These are phyloP conservation scores for Hygrophila difformis DNA, from an alignment of 257 asterid genomes.

Conservation along the genomic window DNA sequence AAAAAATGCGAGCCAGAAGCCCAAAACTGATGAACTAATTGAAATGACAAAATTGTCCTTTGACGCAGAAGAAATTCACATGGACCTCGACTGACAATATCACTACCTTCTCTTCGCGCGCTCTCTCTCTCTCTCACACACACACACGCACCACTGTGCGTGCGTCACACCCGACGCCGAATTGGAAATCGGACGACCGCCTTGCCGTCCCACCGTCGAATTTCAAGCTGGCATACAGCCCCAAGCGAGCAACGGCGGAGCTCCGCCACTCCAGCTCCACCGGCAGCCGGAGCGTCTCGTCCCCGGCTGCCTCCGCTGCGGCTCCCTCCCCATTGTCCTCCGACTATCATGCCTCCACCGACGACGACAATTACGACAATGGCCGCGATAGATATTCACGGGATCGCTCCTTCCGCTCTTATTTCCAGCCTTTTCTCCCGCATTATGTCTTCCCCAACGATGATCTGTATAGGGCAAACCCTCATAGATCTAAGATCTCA, in stretches of 20 bases:
- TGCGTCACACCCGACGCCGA: no score
- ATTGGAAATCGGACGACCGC: no score
- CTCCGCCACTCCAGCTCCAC: constrained; percentile 95
- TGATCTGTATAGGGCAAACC: constrained; percentile 47
- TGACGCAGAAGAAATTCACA: no score
- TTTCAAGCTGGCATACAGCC: constrained; percentile 90
- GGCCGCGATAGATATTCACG: constrained; percentile 66
- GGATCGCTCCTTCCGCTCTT: constrained; percentile 66
- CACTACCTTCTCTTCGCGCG: no score
- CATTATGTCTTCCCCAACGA: constrained; percentile 45
- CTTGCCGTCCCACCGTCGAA: not conserved
- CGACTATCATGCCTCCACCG: constrained; percentile 20
- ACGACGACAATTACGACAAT: constrained; percentile 39
- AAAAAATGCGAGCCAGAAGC: no score
- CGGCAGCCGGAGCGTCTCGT: constrained; percentile 52
- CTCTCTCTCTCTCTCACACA: not conserved
- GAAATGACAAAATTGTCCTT: no score
- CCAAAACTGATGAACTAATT: no score
- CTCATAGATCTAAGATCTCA: constrained; percentile 55
- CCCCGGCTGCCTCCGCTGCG: constrained; percentile 39
- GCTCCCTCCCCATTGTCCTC: constrained; percentile 58
- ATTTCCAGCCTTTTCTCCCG: constrained; percentile 39
- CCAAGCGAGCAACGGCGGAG: constrained; percentile 97
- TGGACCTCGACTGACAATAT: no score
- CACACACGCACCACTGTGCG: no score